Evolutionary conservation across 78 protist species (phyloP), one percentile per base, ranked within the genome.

Genomic region (Dictyostelium purpureum): DNA sequence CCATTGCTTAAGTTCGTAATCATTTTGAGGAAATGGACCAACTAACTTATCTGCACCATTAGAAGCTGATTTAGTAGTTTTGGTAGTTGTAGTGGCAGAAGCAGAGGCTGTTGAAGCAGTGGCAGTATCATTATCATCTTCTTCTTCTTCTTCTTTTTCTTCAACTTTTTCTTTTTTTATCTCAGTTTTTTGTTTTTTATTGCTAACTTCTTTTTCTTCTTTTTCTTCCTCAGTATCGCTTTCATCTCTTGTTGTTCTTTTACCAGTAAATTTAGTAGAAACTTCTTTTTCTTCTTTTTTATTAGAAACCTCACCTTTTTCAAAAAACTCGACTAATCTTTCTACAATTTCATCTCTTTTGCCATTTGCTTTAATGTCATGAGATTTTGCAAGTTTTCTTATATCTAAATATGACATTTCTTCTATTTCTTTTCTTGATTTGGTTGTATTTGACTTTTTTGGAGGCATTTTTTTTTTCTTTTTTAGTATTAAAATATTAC

Each of bases 301-400:
- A 10, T 11, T 59, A 21, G 35, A 18, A 21, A 21, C 37, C 4
- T 16, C 49, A 37, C 35, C n/a, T 31, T 51, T 11, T 14, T 40
- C 11, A 42, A 24, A 21, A 40, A 10, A 0, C 19, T 67, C 37
- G 4, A 70, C n/a, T 59, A 83, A 26, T 52, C 31, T 24, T 56
- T 83, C 59, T 18, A 83, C 57, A 42, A 83, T 43, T 24, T 83
- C 57, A 28, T 21, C 80, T 56, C 71, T 83, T 52, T 47, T 67
- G 40, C 80, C 74, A 37, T 56, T 83, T 1, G 75, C 90, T 56
- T 67, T 67, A 14, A 83, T 33, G 28, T 45, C 57, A 6, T 54
- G 26, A 42, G 11, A 33, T 31, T 83, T 83, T 42, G 77, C 51
- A 19, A 71, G 11, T 11, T 18, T 1, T 52, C 31, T 52, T 5